phyloP scores from a whole-genome alignment of 108 stramenopile species.

The Skeletonema costatum region DNA sequence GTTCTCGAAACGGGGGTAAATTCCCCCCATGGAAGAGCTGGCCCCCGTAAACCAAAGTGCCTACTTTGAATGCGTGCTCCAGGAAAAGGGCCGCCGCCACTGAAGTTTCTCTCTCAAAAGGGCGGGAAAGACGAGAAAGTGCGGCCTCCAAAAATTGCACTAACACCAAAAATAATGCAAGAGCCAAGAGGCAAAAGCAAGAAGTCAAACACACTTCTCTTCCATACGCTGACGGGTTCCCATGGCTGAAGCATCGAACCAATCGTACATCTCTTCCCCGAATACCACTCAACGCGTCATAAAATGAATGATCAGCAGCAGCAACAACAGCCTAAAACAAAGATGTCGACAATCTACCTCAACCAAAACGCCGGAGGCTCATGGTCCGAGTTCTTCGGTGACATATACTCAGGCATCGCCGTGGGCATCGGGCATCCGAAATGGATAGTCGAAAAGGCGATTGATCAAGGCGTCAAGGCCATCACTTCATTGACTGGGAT shows the following conservation, averaged over 20 bases:
- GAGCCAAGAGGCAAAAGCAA: no score
- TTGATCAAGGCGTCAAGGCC: constrained; percentile 16
- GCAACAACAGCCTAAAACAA: neutral
- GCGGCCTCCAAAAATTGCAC: no score
- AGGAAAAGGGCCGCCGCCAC: no score
- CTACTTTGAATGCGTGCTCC: no score
- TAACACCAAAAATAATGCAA: no score
- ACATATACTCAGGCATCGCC: constrained; percentile 39
- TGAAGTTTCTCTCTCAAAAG: no score
- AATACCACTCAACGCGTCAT: neutral
- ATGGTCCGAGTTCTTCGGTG: constrained; percentile 16
- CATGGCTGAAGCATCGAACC: neutral
- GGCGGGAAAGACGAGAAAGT: no score
- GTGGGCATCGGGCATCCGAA: constrained; percentile 30
- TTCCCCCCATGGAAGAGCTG: no score
- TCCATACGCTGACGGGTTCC: no score
- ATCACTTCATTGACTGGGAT: constrained; percentile 6
- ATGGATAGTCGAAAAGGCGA: constrained; percentile 22
- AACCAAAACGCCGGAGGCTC: constrained; percentile 15
- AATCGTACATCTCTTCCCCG: neutral
- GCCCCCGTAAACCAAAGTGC: no score
- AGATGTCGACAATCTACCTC: neutral
- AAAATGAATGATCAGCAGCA: neutral
- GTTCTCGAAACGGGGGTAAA: no score
- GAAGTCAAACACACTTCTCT: no score